These are phyloP conservation scores for Dothistroma septosporum DNA, from an alignment of 2,329 filamentous ascomycete genomes.

Conservation along the genomic window DNA sequence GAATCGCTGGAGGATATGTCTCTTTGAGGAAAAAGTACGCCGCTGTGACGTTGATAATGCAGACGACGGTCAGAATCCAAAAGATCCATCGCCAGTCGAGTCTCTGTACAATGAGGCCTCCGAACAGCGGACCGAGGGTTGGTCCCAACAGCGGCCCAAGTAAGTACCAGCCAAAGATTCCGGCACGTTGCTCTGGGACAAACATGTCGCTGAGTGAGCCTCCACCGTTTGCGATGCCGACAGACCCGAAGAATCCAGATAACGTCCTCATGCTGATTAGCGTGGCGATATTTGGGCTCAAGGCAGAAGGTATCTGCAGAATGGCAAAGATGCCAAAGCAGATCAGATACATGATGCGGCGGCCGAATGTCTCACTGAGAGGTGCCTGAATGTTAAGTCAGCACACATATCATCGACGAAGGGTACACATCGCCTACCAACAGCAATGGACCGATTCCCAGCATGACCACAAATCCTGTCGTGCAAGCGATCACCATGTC, in stretches of 20 bases:
- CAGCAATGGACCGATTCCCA: slow-evolving; percentile 47
- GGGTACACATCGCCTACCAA: slow-evolving; percentile 31
- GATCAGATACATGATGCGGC: slow-evolving; percentile 42
- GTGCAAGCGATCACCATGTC: slow-evolving; percentile 47
- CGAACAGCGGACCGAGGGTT: slow-evolving; percentile 41
- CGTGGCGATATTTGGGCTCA: slow-evolving; percentile 45
- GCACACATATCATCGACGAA: neutral
- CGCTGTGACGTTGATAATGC: slow-evolving; percentile 39
- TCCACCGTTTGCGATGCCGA: slow-evolving; percentile 50
- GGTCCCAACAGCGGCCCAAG: slow-evolving; percentile 43
- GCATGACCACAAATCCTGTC: slow-evolving; percentile 49
- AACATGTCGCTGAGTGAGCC: slow-evolving; percentile 53
- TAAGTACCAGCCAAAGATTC: slow-evolving; percentile 46
- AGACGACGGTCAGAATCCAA: slow-evolving; percentile 45
- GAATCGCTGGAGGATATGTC: slow-evolving; percentile 43
- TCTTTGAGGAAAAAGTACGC: slow-evolving; percentile 45
- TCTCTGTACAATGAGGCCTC: slow-evolving; percentile 20
- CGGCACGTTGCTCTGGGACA: slow-evolving; percentile 42
- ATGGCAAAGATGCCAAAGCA: slow-evolving; percentile 46
- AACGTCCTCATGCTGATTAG: slow-evolving; percentile 46
- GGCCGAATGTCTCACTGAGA: slow-evolving; percentile 46
- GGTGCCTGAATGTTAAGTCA: slow-evolving; percentile 27
- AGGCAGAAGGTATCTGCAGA: slow-evolving; percentile 46
- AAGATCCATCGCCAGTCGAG: slow-evolving; percentile 34
- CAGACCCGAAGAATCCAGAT: slow-evolving; percentile 49